Percentiles rank a stretch among this genome's conserved stretches.
These are phyloP conservation scores for Lichtheimia ramosa DNA, from an alignment of 371 early-diverging fungal genomes.

Conservation along the genomic window DNA sequence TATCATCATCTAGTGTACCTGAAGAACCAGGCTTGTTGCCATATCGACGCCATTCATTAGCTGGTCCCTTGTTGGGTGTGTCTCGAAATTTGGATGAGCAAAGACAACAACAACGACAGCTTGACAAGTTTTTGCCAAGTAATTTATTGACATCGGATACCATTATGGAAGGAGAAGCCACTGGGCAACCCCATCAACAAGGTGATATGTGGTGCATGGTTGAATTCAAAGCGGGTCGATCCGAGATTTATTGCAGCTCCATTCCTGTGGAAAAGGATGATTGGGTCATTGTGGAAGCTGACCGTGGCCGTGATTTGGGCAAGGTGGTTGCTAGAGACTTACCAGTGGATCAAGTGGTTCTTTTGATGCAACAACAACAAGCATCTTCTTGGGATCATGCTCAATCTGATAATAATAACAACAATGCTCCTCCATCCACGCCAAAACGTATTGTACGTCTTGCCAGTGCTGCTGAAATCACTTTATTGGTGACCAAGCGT, in stretches of 20 bases:
- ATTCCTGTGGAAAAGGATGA: conserved; percentile 30
- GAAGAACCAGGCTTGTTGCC: conserved; percentile 21
- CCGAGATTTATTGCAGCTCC: conserved; percentile 58
- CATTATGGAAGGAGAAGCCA: conserved; percentile 5
- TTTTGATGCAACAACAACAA: conserved; percentile 16
- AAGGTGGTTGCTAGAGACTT: conserved; percentile 74
- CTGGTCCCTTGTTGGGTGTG: conserved; percentile 20
- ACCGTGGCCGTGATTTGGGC: conserved; percentile 95
- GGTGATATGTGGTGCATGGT: conserved; percentile 37
- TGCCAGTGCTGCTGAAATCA: conserved; percentile 80
- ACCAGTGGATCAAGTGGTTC: conserved; percentile 56
- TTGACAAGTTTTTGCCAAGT: conserved; percentile 8
- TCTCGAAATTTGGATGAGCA: conserved; percentile 11
- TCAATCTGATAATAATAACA: neutral
- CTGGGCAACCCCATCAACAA: neutral
- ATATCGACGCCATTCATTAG: conserved; percentile 27
- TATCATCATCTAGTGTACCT: conserved; percentile 15
- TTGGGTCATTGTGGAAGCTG: conserved; percentile 92
- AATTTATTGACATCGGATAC: conserved; percentile 16
- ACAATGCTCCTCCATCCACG: conserved; percentile 41
- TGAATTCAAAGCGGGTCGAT: conserved; percentile 85
- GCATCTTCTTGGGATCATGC: neutral
- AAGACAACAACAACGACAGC: conserved; percentile 10
- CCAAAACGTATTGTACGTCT: conserved; percentile 89
- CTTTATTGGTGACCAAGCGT: conserved; percentile 71